Evolutionary conservation across 495 filamentous ascomycete genomes (phyloP), one percentile per base, ranked within the genome.

Genomic region (Neurospora terricola): DNA sequence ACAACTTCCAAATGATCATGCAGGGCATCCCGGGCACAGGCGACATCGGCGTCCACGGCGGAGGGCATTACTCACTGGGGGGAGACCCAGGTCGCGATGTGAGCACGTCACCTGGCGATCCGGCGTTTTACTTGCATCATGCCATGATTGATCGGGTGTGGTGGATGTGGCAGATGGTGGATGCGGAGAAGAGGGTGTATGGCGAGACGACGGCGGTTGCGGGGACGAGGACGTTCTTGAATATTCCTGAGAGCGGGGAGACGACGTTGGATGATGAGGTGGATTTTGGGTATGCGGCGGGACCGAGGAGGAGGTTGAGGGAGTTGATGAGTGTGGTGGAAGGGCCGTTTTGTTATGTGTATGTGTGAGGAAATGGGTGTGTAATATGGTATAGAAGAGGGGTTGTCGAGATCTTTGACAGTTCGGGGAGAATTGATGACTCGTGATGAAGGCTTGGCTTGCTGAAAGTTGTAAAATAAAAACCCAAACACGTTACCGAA

Each of bases 91-190:
- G 86, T 4, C 77, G 79, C 18, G 90, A 91, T 78, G 77, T 89
- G 27, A 91, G 84, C 75, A 82, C 81, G 6, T 89, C 86, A 18
- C 87, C 90, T 10, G 88, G 87, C 9, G 91, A 93, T 71, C 90
- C 90, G 12, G 85, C 83, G 1, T 93, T 93, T 80, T 93, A 82
- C 76, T 82, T 89, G 12, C 91, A 93, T 77, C 91, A 92, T 78
- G 85, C 81, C 18, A 85, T 87, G 85, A 85, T 93, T 71, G 91
- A 92, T 79, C 86, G 87, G 10, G 69, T 89, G 12, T 93, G 87
- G 85, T 87, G 88, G 82, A 86, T 88, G 23, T 93, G 91, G 91
- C 90, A 93, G 81, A 75, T 75, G 62, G 76, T 82, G 38, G 78
- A 85, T 74, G 77, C 81, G 1, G 72, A 73, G 27, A 72, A 70